Base-by-base conservation (phyloP, 345 rosid species). In the Turritis glabra region DNA sequence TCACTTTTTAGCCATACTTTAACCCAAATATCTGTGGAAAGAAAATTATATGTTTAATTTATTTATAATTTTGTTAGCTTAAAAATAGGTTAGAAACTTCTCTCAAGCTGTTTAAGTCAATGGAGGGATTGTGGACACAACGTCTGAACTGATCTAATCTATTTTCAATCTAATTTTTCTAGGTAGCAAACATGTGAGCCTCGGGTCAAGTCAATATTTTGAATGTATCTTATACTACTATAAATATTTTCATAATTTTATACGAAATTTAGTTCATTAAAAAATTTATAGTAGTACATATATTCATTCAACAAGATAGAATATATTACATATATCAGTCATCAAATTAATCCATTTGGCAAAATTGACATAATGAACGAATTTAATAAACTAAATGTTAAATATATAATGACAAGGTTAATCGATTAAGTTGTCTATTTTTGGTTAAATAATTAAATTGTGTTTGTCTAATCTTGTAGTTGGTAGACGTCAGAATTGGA, bases 191-290 rank as follows among this genome's bases (percentile, higher is more conserved):
- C 40, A 68, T 69, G 44, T 57, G 51, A 60, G 29, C 7, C 5
- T 47, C 10, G 37, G 25, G 75, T 71, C 59, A 35, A 71, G 23
- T 71, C 48, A 33, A 71, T 33, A 25, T 12, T 48, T 71, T 59
- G 67, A 59, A 47, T 44, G 22, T 41, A 10, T 18, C 10, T 27
- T 43, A 15, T 12, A 12, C n/a, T n/a, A n/a, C n/a, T n/a, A n/a
- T n/a, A n/a, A n/a, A n/a, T n/a, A n/a, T n/a, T n/a, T n/a, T n/a
- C n/a, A n/a, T n/a, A n/a, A n/a, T n/a, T n/a, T n/a, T n/a, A n/a
- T n/a, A n/a, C n/a, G n/a, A n/a, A n/a, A n/a, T n/a, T n/a, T n/a
- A n/a, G n/a, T n/a, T n/a, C n/a, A n/a, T n/a, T n/a, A n/a, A n/a
- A n/a, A n/a, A n/a, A n/a, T n/a, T n/a, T n/a, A n/a, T n/a, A n/a